Evolutionary conservation across 2,329 filamentous ascomycete species (phyloP).

Genomic region (Aspergillus jensenii): DNA sequence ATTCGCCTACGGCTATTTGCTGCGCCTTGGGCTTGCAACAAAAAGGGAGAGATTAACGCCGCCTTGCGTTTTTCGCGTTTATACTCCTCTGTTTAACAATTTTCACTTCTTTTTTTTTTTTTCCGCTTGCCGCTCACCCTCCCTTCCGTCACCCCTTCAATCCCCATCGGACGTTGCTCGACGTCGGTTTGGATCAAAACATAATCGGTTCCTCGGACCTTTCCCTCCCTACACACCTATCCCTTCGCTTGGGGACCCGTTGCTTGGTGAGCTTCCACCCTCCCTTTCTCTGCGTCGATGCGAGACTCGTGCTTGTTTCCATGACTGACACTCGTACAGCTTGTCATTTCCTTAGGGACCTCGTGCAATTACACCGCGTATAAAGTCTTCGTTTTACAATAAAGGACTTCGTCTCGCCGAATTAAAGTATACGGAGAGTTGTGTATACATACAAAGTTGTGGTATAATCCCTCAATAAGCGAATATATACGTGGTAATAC

Average conservation of each 20-base stretch:
- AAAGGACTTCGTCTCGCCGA: not conserved
- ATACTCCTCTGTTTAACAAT: constrained; percentile 24
- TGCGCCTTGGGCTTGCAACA: constrained; percentile 33
- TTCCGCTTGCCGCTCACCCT: constrained; percentile 21
- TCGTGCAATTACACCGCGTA: constrained; percentile 23
- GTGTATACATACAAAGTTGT: constrained; percentile 14
- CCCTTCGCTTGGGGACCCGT: constrained; percentile 25
- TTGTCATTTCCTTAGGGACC: constrained; percentile 30
- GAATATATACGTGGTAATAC: constrained; percentile 26
- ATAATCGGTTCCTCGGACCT: constrained; percentile 14
- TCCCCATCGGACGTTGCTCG: constrained; percentile 33
- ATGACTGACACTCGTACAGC: constrained; percentile 21
- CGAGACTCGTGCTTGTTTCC: constrained; percentile 3
- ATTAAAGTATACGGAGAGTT: constrained; percentile 8
- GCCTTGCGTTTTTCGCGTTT: constrained; percentile 30
- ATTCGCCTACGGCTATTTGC: constrained; percentile 27
- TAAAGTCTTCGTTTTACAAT: not conserved
- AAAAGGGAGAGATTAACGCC: constrained; percentile 32
- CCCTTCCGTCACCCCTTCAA: constrained; percentile 27
- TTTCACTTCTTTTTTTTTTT: constrained; percentile 16
- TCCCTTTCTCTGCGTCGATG: not conserved
- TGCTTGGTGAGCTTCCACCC: constrained; percentile 1
- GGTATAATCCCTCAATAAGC: constrained; percentile 6
- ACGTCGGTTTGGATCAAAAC: constrained; percentile 22
- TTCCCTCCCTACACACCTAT: constrained; percentile 16